Evolutionary conservation across 2,329 filamentous ascomycete genomes (phyloP).

Genomic region (Aureobasidium pullulans): DNA sequence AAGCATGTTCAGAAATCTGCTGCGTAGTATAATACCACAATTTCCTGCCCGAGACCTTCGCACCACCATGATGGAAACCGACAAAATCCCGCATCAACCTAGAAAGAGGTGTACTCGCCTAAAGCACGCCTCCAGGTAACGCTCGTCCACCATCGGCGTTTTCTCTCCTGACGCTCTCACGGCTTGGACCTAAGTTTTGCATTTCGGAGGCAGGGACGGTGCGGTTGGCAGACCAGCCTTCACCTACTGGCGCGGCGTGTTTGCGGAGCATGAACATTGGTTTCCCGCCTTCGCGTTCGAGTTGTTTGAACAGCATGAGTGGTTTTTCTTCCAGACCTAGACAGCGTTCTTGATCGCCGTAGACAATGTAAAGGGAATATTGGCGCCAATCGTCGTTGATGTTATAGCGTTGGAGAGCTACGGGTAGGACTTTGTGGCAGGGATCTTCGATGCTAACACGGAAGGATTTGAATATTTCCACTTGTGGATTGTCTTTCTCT

Average conservation of each 20-base stretch:
- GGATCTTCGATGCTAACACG: conserved; percentile 96
- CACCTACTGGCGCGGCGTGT: conserved; percentile 41
- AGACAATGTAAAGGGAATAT: conserved; percentile 96
- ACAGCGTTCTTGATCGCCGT: conserved; percentile 95
- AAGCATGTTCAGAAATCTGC: background rate
- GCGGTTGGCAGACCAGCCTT: conserved; percentile 6
- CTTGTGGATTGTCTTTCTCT: conserved; percentile 41
- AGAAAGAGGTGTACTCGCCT: conserved; percentile 7
- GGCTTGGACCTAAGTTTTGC: background rate
- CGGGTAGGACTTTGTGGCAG: conserved; percentile 92
- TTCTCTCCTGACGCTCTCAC: background rate
- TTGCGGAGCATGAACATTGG: conserved; percentile 97
- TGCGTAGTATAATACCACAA: background rate
- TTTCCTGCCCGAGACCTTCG: background rate
- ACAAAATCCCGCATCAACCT: conserved; percentile 1
- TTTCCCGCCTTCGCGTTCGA: conserved; percentile 94
- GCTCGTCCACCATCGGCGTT: background rate
- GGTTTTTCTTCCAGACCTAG: conserved; percentile 88
- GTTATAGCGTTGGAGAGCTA: conserved; percentile 94
- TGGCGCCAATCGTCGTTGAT: conserved; percentile 97
- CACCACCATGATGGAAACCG: background rate
- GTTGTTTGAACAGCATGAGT: conserved; percentile 90
- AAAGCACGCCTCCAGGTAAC: conserved; percentile 18
- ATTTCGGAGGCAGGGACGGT: background rate
- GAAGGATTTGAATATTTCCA: conserved; percentile 99